phyloP scores from a whole-genome alignment of 768 basidiomycete genomes.

The Lentinula aciculospora region DNA sequence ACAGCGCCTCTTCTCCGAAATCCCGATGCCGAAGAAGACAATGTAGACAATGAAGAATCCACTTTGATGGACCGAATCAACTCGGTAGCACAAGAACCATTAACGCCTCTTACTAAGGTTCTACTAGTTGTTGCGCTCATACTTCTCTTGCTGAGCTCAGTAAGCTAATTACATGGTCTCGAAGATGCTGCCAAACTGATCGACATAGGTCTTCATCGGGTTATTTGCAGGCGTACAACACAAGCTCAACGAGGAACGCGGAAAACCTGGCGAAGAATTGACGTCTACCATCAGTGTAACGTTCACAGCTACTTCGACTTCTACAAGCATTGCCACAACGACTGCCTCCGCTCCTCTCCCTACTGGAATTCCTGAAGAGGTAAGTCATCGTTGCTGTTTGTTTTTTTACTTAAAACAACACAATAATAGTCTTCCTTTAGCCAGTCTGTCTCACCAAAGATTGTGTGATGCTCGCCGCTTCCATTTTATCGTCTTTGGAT shows the following conservation, averaged over 20 bases:
- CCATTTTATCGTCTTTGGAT: slow-evolving; percentile 78
- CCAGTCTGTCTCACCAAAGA: slow-evolving; percentile 67
- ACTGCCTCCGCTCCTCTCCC: slow-evolving; percentile 43
- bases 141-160: slow-evolving; percentile 74
- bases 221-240: slow-evolving; percentile 88
- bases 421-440: slow-evolving; percentile 26
- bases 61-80: slow-evolving; percentile 45
- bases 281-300: slow-evolving; percentile 15
- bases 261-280: slow-evolving; percentile 28
- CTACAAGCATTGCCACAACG: slow-evolving; percentile 34
- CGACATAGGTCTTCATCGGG: slow-evolving; percentile 72
- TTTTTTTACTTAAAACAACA: background rate
- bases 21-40: slow-evolving; percentile 32
- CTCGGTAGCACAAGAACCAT: slow-evolving; percentile 62
- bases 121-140: slow-evolving; percentile 71
- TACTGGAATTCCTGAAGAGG: slow-evolving; percentile 50
- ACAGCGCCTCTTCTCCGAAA: slow-evolving; percentile 58
- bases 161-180: slow-evolving; percentile 17
- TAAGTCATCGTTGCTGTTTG: slow-evolving; percentile 13
- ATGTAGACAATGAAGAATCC: slow-evolving; percentile 18
- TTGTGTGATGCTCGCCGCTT: slow-evolving; percentile 80
- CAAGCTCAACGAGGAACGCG: slow-evolving; percentile 49
- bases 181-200: background rate
- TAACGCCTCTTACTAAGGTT: slow-evolving; percentile 80
- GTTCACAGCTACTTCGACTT: slow-evolving; percentile 34